Percentiles rank a stretch among this genome's conserved stretches.
Conservation (phyloP, 495 filamentous ascomycete species). For the Pseudoneurospora amorphoporcata region DNA sequence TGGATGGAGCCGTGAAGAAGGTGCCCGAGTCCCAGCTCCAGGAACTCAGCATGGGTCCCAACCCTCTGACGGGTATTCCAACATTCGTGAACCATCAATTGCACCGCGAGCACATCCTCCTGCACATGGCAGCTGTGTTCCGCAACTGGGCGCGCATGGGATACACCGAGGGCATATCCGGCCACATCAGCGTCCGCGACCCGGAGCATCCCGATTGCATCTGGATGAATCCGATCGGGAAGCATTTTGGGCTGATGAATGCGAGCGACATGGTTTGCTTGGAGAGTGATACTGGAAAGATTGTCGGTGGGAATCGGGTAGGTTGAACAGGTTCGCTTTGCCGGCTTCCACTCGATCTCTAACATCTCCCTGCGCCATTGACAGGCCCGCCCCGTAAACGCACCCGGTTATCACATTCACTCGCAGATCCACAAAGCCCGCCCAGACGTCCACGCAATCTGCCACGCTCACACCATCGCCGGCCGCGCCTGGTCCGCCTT, state of each 20-base stretch:
- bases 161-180: conserved; percentile 55
- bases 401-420: conserved; percentile 62
- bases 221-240: conserved; percentile 55
- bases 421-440: conserved; percentile 44
- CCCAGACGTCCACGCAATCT: conserved; percentile 42
- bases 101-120: conserved; percentile 39
- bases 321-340: background rate
- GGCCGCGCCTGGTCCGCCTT: conserved; percentile 46
- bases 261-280: conserved; percentile 46
- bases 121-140: conserved; percentile 52
- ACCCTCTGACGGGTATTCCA: conserved; percentile 26
- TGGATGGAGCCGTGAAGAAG: background rate
- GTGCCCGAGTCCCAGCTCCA: background rate
- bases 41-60: background rate
- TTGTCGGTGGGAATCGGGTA: conserved; percentile 38
- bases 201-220: conserved; percentile 49
- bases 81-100: conserved; percentile 31
- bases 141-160: conserved; percentile 45
- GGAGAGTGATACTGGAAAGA: conserved; percentile 40
- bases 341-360: background rate
- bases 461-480: conserved; percentile 44
- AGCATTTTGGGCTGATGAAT: conserved; percentile 45
- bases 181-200: conserved; percentile 57
- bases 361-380: background rate
- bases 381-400: conserved; percentile 38